Evolutionary conservation across 768 basidiomycete genomes (phyloP).

Genomic region (Cystobasidium onofrii): DNA sequence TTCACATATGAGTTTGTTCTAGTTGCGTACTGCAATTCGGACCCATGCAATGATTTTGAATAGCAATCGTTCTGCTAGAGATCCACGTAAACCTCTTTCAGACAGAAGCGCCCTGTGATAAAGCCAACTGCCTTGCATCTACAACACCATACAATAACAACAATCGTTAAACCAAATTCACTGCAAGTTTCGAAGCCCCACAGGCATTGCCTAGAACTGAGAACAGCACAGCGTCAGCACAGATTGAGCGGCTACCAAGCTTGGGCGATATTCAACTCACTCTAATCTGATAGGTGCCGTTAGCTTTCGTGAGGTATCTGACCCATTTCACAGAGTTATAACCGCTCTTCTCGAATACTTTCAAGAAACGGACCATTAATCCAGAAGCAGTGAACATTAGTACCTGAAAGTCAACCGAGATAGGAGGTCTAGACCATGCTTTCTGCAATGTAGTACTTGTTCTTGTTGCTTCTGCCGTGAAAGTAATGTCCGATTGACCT

Average conservation of each 20-base stretch:
- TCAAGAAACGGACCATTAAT: conserved; percentile 88
- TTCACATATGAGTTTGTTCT: no score
- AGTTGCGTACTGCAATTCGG: no score
- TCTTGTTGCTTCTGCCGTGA: conserved; percentile 70
- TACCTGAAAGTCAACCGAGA: conserved; percentile 97
- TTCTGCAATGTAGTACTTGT: conserved; percentile 84
- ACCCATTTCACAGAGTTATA: conserved; percentile 55
- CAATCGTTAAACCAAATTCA: background rate
- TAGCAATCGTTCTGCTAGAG: no score
- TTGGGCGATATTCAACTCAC: conserved; percentile 52
- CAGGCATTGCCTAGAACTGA: background rate
- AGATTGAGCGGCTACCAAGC: background rate
- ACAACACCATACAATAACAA: no score
- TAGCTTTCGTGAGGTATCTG: conserved; percentile 45
- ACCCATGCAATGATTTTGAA: no score
- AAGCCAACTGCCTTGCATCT: no score
- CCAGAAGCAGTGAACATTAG: conserved; percentile 98
- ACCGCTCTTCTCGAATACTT: conserved; percentile 92
- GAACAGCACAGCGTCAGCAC: background rate
- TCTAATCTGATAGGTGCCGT: conserved; percentile 84
- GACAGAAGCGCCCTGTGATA: no score
- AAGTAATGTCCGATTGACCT: conserved; percentile 80
- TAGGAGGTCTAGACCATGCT: conserved; percentile 95
- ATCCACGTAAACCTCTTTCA: no score
- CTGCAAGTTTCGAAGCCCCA: background rate